Percentiles rank a stretch among this genome's conserved stretches.
Conservation (phyloP, 148 eudicot species). For the Euryodendron excelsum region DNA sequence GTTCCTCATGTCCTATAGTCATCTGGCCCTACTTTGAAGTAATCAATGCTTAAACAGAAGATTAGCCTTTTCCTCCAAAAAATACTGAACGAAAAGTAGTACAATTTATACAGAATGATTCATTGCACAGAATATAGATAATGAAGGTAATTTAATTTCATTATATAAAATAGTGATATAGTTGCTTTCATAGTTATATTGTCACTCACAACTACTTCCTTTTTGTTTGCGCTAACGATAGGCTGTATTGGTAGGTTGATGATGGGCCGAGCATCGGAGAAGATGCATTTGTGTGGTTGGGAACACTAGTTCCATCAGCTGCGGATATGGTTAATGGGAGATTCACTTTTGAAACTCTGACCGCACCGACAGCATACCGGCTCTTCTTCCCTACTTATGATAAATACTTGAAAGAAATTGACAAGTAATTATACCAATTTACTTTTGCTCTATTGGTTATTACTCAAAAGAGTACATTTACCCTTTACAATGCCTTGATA, state of each 20-base stretch:
- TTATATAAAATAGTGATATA: background rate
- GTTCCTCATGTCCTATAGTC: slow-evolving; percentile 1
- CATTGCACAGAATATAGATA: background rate
- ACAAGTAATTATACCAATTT: slow-evolving; percentile 41
- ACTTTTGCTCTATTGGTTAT: background rate
- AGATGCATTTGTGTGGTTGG: slow-evolving; percentile 86
- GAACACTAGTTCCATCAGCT: slow-evolving; percentile 61
- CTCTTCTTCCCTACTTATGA: slow-evolving; percentile 88
- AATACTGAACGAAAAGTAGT: background rate
- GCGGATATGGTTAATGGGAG: slow-evolving; percentile 75
- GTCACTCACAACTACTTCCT: background rate
- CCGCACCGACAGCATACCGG: slow-evolving; percentile 61
- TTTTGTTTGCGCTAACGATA: background rate
- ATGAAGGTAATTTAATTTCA: background rate
- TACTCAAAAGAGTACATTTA: background rate
- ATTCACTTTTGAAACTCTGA: slow-evolving; percentile 80
- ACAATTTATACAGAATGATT: background rate
- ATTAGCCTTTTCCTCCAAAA: background rate
- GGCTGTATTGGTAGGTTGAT: slow-evolving; percentile 63
- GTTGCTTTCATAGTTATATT: background rate
- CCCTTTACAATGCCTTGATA: background rate
- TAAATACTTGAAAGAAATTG: slow-evolving; percentile 69
- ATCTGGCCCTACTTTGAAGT: background rate
- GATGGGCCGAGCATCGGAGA: slow-evolving; percentile 59
- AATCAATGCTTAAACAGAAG: background rate